Percentiles rank a stretch among this genome's conserved stretches.
Evolutionary conservation across 305 asterid species (phyloP).

Genomic region (Fraxinus sp.): DNA sequence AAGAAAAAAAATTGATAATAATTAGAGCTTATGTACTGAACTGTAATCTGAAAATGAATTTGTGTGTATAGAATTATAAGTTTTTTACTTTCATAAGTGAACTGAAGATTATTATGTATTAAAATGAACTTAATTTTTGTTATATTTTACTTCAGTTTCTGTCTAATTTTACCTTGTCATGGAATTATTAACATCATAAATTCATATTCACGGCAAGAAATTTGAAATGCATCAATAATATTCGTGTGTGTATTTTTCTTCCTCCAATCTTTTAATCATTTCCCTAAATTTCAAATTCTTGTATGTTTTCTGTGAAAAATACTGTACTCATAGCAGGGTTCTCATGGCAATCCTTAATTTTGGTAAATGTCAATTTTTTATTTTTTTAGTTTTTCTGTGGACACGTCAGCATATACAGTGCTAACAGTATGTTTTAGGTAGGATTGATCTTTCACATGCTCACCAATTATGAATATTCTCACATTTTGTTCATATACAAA

Average conservation of each 20-base stretch:
- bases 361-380: slow-evolving; percentile 32
- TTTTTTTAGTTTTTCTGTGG: slow-evolving; percentile 3
- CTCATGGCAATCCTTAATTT: neutral
- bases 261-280: too few species aligned
- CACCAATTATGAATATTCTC: slow-evolving; percentile 5
- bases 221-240: too few species aligned
- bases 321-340: too few species aligned
- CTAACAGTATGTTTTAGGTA: slow-evolving; percentile 26
- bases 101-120: slow-evolving; percentile 11
- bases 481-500: slow-evolving; percentile 5
- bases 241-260: too few species aligned
- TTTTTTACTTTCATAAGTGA: slow-evolving; percentile 5
- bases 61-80: neutral
- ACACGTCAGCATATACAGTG: neutral
- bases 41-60: neutral
- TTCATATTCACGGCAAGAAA: neutral
- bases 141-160: neutral
- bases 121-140: slow-evolving; percentile 1
- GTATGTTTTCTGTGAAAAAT: too few species aligned
- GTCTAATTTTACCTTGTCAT: neutral
- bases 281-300: too few species aligned
- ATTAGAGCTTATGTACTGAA: neutral
- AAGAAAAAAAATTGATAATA: neutral
- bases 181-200: neutral
- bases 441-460: neutral